Percentiles rank a stretch among this genome's conserved stretches.
Conservation (phyloP, 2,329 filamentous ascomycete genomes). For the Penicillium thymicola region DNA sequence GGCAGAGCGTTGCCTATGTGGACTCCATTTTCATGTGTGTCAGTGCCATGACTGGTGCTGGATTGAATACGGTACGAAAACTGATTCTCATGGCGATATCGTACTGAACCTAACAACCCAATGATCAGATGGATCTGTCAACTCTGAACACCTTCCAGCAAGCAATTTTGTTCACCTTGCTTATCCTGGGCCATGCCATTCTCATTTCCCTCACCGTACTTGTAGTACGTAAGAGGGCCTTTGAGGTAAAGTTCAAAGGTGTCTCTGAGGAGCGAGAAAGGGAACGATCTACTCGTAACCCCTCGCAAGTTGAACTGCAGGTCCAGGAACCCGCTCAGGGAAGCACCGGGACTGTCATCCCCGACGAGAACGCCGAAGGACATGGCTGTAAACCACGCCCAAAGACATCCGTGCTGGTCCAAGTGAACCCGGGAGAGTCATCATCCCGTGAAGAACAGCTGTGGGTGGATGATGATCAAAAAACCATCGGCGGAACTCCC, state of each 20-base stretch:
- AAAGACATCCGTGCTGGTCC: constrained; percentile 4
- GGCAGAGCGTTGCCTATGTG: constrained; percentile 54
- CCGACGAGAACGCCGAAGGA: not conserved
- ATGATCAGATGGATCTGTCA: constrained; percentile 50
- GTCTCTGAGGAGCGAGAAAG: constrained; percentile 43
- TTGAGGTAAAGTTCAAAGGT: constrained; percentile 58
- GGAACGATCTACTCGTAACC: constrained; percentile 10
- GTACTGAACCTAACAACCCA: not conserved
- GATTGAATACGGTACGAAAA: constrained; percentile 57
- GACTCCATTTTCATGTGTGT: constrained; percentile 66
- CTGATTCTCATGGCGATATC: not conserved
- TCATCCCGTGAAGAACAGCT: constrained; percentile 9
- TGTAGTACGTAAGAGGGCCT: constrained; percentile 57
- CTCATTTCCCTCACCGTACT: constrained; percentile 65
- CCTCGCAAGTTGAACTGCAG: constrained; percentile 11
- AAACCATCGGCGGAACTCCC: constrained; percentile 23
- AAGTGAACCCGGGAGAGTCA: not conserved
- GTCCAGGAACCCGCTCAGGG: not conserved
- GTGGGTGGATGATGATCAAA: constrained; percentile 34
- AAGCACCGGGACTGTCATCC: not conserved
- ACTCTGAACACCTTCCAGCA: constrained; percentile 67
- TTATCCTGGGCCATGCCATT: constrained; percentile 65
- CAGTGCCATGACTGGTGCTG: constrained; percentile 65
- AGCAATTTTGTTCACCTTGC: constrained; percentile 60
- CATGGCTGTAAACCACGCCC: not conserved